A percentile compares a stretch with the other conserved stretches of the same genome.
Evolutionary conservation across 805 yeast genomes (phyloP).

Genomic region (Starmerella cellae): DNA sequence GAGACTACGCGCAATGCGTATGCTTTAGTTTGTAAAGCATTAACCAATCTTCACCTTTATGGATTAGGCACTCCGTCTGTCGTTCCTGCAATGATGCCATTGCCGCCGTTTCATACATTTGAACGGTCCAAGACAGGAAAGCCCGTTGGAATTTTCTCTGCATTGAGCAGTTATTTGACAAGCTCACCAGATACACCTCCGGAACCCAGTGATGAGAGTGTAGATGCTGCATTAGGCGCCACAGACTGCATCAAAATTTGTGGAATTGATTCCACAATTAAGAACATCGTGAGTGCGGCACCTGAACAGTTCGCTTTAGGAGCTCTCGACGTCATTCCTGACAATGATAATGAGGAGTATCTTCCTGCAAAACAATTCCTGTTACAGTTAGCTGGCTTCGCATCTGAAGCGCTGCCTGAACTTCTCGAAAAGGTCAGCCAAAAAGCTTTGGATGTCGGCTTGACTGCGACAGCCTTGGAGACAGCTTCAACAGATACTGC

Average conservation of each 20-base stretch:
- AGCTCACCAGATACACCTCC: conserved; percentile 74
- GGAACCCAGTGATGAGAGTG: conserved; percentile 89
- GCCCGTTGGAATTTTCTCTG: conserved; percentile 70
- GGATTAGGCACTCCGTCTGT: conserved; percentile 38
- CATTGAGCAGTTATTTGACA: conserved; percentile 82
- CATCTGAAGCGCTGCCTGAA: conserved; percentile 6
- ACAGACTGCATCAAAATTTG: conserved; percentile 71
- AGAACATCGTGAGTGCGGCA: conserved; percentile 28
- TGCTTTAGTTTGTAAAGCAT: conserved; percentile 44
- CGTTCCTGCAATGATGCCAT: conserved; percentile 31
- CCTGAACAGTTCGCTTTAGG: conserved; percentile 25
- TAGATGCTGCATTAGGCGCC: conserved; percentile 71
- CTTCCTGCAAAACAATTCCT: conserved; percentile 23
- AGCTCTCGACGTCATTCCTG: conserved; percentile 25
- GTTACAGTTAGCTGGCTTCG: conserved; percentile 22
- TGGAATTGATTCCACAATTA: conserved; percentile 43
- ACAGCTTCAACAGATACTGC: conserved; percentile 4
- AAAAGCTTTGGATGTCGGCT: conserved; percentile 9
- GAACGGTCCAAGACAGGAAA: conserved; percentile 48
- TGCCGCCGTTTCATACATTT: conserved; percentile 52
- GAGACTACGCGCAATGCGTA: conserved; percentile 40
- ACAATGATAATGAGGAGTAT: conserved; percentile 20
- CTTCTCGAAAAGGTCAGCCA: conserved; percentile 13
- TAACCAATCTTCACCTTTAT: conserved; percentile 56
- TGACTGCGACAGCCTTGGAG: conserved; percentile 10